Conservation (phyloP, 805 yeast species). For the Candida mattraensis region DNA sequence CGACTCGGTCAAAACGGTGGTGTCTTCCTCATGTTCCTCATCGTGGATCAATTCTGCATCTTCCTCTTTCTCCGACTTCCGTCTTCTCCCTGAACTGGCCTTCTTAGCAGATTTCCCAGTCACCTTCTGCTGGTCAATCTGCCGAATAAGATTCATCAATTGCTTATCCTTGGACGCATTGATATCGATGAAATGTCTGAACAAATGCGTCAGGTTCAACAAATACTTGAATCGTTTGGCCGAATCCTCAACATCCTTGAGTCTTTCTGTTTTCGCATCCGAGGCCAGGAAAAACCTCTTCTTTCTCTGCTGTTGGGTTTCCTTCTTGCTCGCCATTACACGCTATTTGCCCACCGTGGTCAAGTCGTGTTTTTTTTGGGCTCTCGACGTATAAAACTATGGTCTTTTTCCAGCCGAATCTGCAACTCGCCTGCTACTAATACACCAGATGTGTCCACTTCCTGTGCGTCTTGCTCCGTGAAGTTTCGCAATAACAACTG, state of each 20-base stretch:
- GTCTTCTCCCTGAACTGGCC: slow-evolving; percentile 44
- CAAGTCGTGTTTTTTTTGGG: slow-evolving; percentile 4
- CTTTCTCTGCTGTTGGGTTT: slow-evolving; percentile 41
- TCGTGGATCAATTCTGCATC: slow-evolving; percentile 88
- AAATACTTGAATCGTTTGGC: slow-evolving; percentile 78
- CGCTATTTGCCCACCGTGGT: slow-evolving; percentile 4
- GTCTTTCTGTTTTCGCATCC: slow-evolving; percentile 59
- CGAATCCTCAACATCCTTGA: slow-evolving; percentile 61
- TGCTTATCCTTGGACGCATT: slow-evolving; percentile 76
- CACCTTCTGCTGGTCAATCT: slow-evolving; percentile 51
- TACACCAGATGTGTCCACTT: too few relatives aligned
- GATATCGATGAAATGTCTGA: slow-evolving; percentile 82
- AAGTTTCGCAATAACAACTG: too few relatives aligned
- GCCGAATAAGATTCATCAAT: slow-evolving; percentile 59
- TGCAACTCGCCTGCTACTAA: too few relatives aligned
- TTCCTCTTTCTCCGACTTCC: slow-evolving; percentile 94
- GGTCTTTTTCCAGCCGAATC: too few relatives aligned
- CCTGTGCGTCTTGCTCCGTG: too few relatives aligned
- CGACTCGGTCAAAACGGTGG: slow-evolving; percentile 79
- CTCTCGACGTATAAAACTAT: not conserved
- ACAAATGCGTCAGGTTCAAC: slow-evolving; percentile 78
- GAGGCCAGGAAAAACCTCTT: slow-evolving; percentile 47
- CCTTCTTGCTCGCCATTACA: slow-evolving; percentile 14
- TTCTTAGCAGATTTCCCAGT: slow-evolving; percentile 32
- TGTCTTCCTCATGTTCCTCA: slow-evolving; percentile 64